Evolutionary conservation across 2,329 filamentous ascomycete genomes (phyloP).

Genomic region (Cordyceps militaris): DNA sequence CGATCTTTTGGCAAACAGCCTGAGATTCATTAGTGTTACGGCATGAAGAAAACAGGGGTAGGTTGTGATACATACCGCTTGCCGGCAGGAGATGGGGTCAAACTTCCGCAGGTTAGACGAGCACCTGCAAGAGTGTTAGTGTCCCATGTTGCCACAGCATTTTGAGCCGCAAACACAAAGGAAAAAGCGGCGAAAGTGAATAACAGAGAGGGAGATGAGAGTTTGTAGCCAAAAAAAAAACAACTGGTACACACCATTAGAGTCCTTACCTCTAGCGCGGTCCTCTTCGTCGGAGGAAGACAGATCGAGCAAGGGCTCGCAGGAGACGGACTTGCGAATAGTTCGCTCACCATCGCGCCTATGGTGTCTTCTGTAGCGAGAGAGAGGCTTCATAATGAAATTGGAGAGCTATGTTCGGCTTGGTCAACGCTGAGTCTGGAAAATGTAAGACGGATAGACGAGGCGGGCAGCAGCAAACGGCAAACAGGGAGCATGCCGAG

Average conservation of each 20-base stretch:
- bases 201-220: no score
- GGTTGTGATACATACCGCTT: constrained; percentile 3
- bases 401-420: not conserved
- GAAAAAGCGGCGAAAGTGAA: not conserved
- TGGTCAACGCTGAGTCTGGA: not conserved
- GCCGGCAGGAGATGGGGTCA: constrained; percentile 13
- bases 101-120: constrained; percentile 7
- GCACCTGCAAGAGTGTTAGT: constrained; percentile 8
- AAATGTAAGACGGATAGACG: not conserved
- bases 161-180: not conserved
- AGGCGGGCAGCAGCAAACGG: not conserved
- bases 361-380: constrained; percentile 1
- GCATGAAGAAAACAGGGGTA: not conserved
- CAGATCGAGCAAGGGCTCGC: constrained; percentile 10
- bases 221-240: not conserved
- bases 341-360: constrained; percentile 8
- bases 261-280: constrained; percentile 12
- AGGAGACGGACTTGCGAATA: constrained; percentile 14
- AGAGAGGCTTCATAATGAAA: not conserved
- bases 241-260: not conserved
- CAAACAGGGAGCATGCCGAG: not conserved
- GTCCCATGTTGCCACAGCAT: not conserved
- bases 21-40: not conserved
- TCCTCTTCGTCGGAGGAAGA: constrained; percentile 15
- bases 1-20: constrained; percentile 4